Base-by-base conservation (phyloP, 768 basidiomycete genomes). In the Trametopsis cervina region DNA sequence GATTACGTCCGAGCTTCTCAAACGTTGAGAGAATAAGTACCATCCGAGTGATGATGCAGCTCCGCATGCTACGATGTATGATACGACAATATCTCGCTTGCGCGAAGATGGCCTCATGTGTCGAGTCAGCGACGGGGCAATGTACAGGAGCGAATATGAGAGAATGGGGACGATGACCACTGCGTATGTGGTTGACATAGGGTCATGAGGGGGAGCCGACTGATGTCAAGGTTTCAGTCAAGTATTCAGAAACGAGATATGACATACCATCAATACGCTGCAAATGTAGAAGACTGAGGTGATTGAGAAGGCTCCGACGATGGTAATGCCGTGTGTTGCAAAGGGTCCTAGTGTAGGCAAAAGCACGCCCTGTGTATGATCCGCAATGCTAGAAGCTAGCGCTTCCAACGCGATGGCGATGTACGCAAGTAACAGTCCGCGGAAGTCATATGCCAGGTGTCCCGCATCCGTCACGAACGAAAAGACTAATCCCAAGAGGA, bases 271-370 rank as follows among this genome's bases (percentile, higher is more conserved):
- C 6, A 82, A 58, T 47, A 73, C 71, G 57, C 77, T 70, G 57
- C 85, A 77, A 5, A 74, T 55, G 55, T 86, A 88, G 47, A 85
- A 72, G 13, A 83, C 79, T 21, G 86, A 69, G 2, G 77, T 74
- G 57, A 86, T 72, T 24, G 80, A 51, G 26, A 77, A 77, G 20
- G 83, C 83, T 22, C 84, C 84, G 6, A 88, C 60, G 0, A 76
- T 74, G 46, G 73, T 77, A 5, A 75, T 71, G 18, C 79, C 76
- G 22, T 74, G 70, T 24, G 77, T 72, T 57, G 81, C 75, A 3
- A 76, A 73, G 23, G 72, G 70, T 22, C 76, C 81, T 17, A 86
- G 62, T 3, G 76, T 75, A 18, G 81, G 78, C 3, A 76, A 72
- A 21, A 88, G 62, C 24, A 77, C 69, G 40, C 73, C 67, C 38